Percentiles rank a stretch among this genome's conserved stretches.
These are phyloP conservation scores for Fusarium tanahbumbuense DNA, from an alignment of 2,329 filamentous ascomycete genomes.

Conservation along the genomic window DNA sequence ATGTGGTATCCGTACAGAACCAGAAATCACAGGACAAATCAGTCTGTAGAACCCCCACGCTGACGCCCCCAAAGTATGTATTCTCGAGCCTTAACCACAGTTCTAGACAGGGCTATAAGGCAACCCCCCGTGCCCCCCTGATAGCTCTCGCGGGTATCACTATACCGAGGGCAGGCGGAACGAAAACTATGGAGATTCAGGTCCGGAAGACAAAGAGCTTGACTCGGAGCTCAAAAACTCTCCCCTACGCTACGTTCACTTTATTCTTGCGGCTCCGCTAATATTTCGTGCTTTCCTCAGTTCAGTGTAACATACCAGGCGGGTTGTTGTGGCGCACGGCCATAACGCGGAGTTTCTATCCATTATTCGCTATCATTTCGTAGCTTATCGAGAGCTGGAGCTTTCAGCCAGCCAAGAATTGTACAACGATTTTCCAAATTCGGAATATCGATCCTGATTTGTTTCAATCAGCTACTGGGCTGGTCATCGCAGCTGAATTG, in stretches of 20 bases:
- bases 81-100: background rate
- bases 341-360: constrained; percentile 15
- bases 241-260: background rate
- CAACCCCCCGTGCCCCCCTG: background rate
- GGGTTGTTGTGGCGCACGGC: constrained; percentile 20
- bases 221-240: constrained; percentile 1
- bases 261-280: constrained; percentile 25
- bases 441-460: constrained; percentile 1
- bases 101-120: background rate
- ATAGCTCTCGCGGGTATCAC: background rate
- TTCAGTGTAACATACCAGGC: constrained; percentile 10
- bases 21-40: background rate
- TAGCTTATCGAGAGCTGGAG: constrained; percentile 26
- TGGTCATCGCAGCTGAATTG: background rate
- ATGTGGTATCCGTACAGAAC: background rate
- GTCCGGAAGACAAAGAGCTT: constrained; percentile 14
- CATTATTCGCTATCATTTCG: constrained; percentile 24
- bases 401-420: constrained; percentile 10
- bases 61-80: constrained; percentile 14
- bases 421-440: constrained; percentile 5
- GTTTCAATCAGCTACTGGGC: background rate
- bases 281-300: constrained; percentile 8
- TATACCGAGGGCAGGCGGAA: background rate
- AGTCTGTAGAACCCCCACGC: constrained; percentile 15
- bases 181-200: background rate